Evolutionary conservation across 345 rosid genomes (phyloP), one percentile per base, ranked within the genome.

Genomic region (Populus simonii): DNA sequence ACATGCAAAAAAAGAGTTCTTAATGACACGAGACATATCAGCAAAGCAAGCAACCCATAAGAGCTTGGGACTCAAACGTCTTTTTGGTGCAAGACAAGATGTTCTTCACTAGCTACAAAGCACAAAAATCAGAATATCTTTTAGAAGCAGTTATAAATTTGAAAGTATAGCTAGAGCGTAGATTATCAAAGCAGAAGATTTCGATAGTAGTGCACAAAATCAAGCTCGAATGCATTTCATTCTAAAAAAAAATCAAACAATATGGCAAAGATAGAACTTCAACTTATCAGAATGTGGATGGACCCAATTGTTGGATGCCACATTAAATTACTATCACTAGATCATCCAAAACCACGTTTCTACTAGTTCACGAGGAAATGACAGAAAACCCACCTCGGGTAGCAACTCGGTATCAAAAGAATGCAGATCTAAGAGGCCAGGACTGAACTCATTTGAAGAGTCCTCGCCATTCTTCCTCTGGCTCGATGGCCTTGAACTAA

Each of bases 361-460:
- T 45, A 53, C 59, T 36, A 8, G n/a, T 29, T 20, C 65, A 41
- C 43, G 17, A 17, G 9, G 23, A 55, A 77, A 62, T 25, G 35
- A n/a, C 33, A 38, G 27, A 33, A 43, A 3, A 77, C 82, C 66
- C 77, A 96, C 99, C 99, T 96, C 98, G 33, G 99, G 90, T 78
- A 96, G 91, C 82, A 96, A 90, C 83, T 96, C 99, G 1, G 98
- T 96, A 83, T 93, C 96, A 79, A 92, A 90, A 69, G 99, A 93
- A 84, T 96, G 97, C 71, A 96, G 94, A 92, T 96, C 99, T 72
- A 96, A 83, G 23, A 96, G 97, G 5, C 99, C 99, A 7, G 99
- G 99, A 83, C 99, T 93, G 80, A 91, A 89, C 83, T 93, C 99
- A 79, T 72, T 86, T 0, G 86, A 86, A 18, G 93, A 89, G 18